Conservation (phyloP, 495 filamentous ascomycete species). For the Podospora pseudoanserina region DNA sequence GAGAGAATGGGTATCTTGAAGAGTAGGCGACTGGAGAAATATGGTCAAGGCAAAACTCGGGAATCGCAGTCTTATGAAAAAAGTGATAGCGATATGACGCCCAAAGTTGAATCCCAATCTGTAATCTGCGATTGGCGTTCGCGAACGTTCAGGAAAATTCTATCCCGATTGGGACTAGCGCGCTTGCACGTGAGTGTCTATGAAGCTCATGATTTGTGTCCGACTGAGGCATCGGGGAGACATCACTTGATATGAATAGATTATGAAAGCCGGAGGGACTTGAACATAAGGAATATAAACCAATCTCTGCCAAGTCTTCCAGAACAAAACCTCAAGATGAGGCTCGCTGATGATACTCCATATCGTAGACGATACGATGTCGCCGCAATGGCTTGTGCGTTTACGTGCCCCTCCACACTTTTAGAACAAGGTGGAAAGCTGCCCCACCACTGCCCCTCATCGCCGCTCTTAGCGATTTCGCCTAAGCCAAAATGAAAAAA, state of each 20-base stretch:
- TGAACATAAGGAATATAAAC: neutral
- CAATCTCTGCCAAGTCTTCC: neutral
- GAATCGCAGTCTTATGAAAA: neutral
- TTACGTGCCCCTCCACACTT: conserved; percentile 26
- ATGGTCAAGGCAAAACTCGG: neutral
- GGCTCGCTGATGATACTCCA: neutral
- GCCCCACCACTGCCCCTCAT: conserved; percentile 32
- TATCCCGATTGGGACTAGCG: conserved; percentile 26
- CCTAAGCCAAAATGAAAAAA: conserved; percentile 1
- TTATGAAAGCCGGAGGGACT: neutral
- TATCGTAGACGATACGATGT: neutral
- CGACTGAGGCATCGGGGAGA: neutral
- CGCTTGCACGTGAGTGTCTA: neutral
- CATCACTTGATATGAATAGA: neutral
- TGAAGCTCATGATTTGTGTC: neutral
- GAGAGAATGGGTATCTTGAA: neutral
- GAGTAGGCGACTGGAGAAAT: neutral
- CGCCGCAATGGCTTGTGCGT: conserved; percentile 19
- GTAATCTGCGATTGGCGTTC: conserved; percentile 17
- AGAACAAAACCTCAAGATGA: neutral
- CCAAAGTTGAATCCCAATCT: conserved; percentile 11
- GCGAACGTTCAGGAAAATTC: conserved; percentile 36
- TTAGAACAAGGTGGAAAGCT: conserved; percentile 20
- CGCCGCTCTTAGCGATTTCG: conserved; percentile 17
- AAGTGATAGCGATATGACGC: neutral